A percentile compares a stretch with the other conserved stretches of the same genome.
Conservation (phyloP, 108 stramenopile genomes). For the Cyclotella choctawhatcheeana region DNA sequence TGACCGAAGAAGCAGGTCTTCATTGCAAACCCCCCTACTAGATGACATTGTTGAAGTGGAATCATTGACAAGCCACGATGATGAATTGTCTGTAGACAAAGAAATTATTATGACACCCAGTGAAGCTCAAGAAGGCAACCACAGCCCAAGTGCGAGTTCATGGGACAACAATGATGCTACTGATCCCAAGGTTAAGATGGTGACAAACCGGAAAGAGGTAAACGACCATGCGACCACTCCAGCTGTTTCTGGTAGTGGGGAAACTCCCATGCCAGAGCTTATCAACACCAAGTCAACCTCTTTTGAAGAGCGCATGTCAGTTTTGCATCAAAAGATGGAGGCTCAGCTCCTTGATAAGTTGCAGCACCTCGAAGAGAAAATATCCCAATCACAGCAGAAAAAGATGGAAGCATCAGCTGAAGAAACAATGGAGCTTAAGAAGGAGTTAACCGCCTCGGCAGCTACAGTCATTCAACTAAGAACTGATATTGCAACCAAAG, state of each 20-base stretch:
- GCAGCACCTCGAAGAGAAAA: constrained; percentile 45
- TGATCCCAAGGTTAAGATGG: background rate
- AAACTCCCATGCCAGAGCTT: background rate
- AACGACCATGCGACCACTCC: too few relatives aligned
- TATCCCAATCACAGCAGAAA: constrained; percentile 23
- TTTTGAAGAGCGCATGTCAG: constrained; percentile 44
- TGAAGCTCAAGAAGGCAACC: background rate
- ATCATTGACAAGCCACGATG: background rate
- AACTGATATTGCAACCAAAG: constrained; percentile 49
- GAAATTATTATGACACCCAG: background rate
- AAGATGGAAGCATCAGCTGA: constrained; percentile 15
- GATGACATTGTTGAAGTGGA: constrained; percentile 19
- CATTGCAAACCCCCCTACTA: constrained; percentile 6
- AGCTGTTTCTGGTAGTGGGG: too few relatives aligned
- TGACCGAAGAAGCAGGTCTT: background rate
- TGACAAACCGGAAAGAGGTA: too few relatives aligned
- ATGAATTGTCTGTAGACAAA: background rate
- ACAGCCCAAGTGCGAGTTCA: background rate
- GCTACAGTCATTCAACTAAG: constrained; percentile 31
- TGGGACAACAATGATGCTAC: constrained; percentile 7
- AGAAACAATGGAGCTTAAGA: constrained; percentile 15
- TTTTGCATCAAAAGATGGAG: constrained; percentile 51
- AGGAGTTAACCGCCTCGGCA: constrained; percentile 22
- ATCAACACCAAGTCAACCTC: too few relatives aligned
- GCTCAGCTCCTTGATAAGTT: constrained; percentile 41